These are phyloP conservation scores for Galerina sulciceps DNA, from an alignment of 768 basidiomycete species.

Conservation along the genomic window DNA sequence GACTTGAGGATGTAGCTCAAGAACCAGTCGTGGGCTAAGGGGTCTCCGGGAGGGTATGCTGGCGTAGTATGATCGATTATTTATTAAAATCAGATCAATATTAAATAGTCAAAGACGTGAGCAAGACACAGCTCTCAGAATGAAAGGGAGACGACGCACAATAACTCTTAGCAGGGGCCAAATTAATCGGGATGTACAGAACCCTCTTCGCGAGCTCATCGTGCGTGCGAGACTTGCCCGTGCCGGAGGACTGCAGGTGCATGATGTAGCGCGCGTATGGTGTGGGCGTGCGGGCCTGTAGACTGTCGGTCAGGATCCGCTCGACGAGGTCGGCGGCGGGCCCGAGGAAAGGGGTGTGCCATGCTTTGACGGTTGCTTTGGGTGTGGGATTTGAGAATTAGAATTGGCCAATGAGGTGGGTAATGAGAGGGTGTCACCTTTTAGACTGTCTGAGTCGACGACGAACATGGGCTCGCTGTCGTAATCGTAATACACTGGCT, in stretches of 20 bases:
- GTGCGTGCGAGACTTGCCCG: slow-evolving; percentile 9
- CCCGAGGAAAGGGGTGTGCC: background rate
- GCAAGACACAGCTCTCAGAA: too few relatives aligned
- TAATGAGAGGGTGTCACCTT: too few relatives aligned
- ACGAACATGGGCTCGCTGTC: too few relatives aligned
- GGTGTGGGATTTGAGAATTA: background rate
- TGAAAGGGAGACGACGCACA: too few relatives aligned
- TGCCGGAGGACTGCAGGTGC: slow-evolving; percentile 9
- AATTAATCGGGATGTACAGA: background rate
- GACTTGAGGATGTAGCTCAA: too few relatives aligned
- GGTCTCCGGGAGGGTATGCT: background rate
- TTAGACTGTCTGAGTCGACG: too few relatives aligned
- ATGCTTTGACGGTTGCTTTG: background rate
- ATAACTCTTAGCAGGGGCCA: background rate
- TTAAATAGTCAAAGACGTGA: too few relatives aligned
- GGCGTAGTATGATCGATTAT: background rate
- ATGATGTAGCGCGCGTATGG: background rate
- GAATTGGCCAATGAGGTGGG: too few relatives aligned
- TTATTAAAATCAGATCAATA: too few relatives aligned
- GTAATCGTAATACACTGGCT: too few relatives aligned
- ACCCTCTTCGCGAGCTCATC: slow-evolving; percentile 6
- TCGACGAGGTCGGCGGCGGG: background rate
- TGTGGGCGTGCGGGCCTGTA: background rate
- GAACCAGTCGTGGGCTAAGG: background rate
- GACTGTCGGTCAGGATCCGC: background rate